These are phyloP conservation scores for Trichaptum fuscoviolaceum DNA, from an alignment of 768 basidiomycete genomes.

Conservation along the genomic window DNA sequence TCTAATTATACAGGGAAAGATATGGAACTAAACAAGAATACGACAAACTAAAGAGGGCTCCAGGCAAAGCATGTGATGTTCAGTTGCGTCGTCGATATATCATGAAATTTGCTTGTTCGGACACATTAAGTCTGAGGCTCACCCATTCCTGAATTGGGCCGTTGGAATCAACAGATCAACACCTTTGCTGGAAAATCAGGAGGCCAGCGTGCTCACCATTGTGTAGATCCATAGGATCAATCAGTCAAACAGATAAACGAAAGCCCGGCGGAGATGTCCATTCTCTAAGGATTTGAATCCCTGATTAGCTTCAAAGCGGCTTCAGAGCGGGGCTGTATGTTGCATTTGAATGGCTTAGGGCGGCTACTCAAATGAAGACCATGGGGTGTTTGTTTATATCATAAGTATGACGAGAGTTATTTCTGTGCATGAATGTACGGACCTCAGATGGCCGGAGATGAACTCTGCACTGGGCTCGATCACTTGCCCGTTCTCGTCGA, in stretches of 20 bases:
- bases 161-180: too few relatives aligned
- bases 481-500: conserved; percentile 28
- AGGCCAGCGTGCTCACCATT: too few relatives aligned
- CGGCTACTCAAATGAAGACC: conserved; percentile 24
- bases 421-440: conserved; percentile 4
- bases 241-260: not conserved
- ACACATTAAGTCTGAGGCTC: too few relatives aligned
- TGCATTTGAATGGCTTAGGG: conserved; percentile 37
- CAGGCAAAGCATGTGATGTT: too few relatives aligned
- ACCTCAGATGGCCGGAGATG: conserved; percentile 33
- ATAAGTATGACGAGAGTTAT: not conserved
- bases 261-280: not conserved
- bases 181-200: too few relatives aligned
- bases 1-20: too few relatives aligned
- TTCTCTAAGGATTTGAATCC: conserved; percentile 11
- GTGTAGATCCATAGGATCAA: not conserved
- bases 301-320: conserved; percentile 27
- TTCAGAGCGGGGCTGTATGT: conserved; percentile 31
- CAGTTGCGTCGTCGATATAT: too few relatives aligned
- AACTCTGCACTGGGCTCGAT: conserved; percentile 32
- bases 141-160: too few relatives aligned
- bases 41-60: too few relatives aligned
- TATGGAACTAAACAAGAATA: too few relatives aligned
- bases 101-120: too few relatives aligned
- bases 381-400: not conserved